Evolutionary conservation across 768 basidiomycete genomes (phyloP).

Genomic region (Collybia sp.): DNA sequence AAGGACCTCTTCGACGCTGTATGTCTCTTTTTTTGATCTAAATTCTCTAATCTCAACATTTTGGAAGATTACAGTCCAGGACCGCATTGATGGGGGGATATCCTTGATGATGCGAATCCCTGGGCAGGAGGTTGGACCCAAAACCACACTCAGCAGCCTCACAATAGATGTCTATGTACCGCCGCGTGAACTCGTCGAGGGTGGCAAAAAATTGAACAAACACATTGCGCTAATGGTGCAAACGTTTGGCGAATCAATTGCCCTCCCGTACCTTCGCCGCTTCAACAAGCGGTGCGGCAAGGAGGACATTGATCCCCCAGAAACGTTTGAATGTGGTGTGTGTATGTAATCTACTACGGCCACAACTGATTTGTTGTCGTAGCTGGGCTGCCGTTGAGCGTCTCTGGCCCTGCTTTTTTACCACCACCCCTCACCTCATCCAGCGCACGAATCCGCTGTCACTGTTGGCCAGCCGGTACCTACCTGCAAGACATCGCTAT

Average conservation of each 20-base stretch:
- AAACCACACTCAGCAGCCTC: slow-evolving; percentile 1
- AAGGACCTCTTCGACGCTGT: slow-evolving; percentile 6
- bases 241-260: slow-evolving; percentile 8
- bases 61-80: slow-evolving; percentile 7
- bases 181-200: slow-evolving; percentile 2
- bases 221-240: slow-evolving; percentile 7
- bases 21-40: too few relatives aligned
- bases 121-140: not conserved
- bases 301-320: slow-evolving; percentile 3
- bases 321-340: not conserved
- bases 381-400: not conserved
- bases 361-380: not conserved
- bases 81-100: slow-evolving; percentile 8
- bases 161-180: slow-evolving; percentile 4
- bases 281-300: slow-evolving; percentile 3
- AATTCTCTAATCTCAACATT: too few relatives aligned
- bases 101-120: slow-evolving; percentile 4
- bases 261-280: slow-evolving; percentile 7
- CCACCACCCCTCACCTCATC: slow-evolving; percentile 1
- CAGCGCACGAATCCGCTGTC: slow-evolving; percentile 3
- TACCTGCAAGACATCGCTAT: slow-evolving; percentile 5
- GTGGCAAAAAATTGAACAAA: slow-evolving; percentile 3
- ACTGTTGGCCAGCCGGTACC: not conserved
- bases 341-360: not conserved
- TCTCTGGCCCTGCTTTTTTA: slow-evolving; percentile 2